Percentiles rank a stretch among this genome's conserved stretches.
Conservation (phyloP, 352 stramenopile genomes). For the Blastocystis sp. region DNA sequence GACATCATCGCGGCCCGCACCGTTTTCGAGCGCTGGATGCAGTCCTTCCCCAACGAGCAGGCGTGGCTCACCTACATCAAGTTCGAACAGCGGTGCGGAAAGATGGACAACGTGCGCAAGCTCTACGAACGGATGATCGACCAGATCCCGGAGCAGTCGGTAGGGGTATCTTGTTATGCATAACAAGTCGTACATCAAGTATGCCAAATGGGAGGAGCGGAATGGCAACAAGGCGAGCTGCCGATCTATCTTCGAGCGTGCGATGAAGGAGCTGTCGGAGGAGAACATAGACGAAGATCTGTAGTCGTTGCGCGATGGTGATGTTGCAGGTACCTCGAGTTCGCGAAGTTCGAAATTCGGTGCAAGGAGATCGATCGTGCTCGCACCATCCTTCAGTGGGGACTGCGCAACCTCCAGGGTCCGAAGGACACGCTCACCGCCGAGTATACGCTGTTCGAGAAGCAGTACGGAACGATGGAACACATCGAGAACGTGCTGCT, state of each 20-base stretch:
- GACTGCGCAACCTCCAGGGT: slow-evolving; percentile 70
- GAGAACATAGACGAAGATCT: slow-evolving; percentile 70
- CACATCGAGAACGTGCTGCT: slow-evolving; percentile 88
- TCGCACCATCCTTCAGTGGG: slow-evolving; percentile 78
- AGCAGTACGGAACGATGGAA: slow-evolving; percentile 89
- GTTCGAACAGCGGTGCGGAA: slow-evolving; percentile 86
- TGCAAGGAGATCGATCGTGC: slow-evolving; percentile 83
- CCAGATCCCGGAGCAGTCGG: slow-evolving; percentile 23
- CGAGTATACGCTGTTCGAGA: slow-evolving; percentile 93
- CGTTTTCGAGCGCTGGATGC: slow-evolving; percentile 93
- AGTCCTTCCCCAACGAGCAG: slow-evolving; percentile 94
- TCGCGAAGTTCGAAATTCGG: slow-evolving; percentile 93
- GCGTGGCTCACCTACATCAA: slow-evolving; percentile 95
- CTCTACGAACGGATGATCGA: slow-evolving; percentile 78
- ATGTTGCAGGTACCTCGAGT: slow-evolving; percentile 71
- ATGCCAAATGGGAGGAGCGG: slow-evolving; percentile 92
- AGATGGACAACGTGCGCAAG: slow-evolving; percentile 75
- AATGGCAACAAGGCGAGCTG: slow-evolving; percentile 85
- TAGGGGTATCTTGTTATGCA: slow-evolving; percentile 69
- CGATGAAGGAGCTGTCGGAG: slow-evolving; percentile 79
- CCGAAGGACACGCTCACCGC: slow-evolving; percentile 71
- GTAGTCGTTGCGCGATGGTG: not conserved
- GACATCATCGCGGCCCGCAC: slow-evolving; percentile 83
- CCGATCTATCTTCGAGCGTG: slow-evolving; percentile 85
- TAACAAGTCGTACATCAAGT: slow-evolving; percentile 89